These are phyloP conservation scores for Dentipellis fragilis DNA, from an alignment of 768 basidiomycete genomes.

Conservation along the genomic window DNA sequence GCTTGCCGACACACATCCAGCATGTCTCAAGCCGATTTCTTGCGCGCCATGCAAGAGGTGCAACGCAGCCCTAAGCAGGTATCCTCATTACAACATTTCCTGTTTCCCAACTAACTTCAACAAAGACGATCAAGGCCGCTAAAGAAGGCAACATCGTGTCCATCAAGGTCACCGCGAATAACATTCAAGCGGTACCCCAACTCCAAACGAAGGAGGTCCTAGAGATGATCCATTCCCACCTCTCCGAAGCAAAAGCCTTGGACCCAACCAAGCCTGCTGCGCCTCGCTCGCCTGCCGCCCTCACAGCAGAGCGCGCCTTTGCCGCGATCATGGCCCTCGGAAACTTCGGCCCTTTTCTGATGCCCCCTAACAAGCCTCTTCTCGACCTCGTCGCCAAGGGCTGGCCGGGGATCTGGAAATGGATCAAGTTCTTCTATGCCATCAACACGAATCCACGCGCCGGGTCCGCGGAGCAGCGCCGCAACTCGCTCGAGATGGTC, in stretches of 20 bases:
- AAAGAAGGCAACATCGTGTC: background rate
- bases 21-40: background rate
- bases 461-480: constrained; percentile 11
- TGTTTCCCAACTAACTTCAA: background rate
- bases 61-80: background rate
- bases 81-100: too few relatives aligned
- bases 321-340: constrained; percentile 24
- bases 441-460: constrained; percentile 16
- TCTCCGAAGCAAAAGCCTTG: background rate
- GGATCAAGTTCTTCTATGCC: constrained; percentile 25
- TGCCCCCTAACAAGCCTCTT: constrained; percentile 12
- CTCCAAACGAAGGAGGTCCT: background rate
- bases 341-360: constrained; percentile 20
- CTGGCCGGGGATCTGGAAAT: constrained; percentile 29
- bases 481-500: constrained; percentile 21
- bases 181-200: background rate
- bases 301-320: constrained; percentile 21
- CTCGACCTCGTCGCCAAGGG: constrained; percentile 17
- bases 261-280: background rate
- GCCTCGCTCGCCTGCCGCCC: background rate
- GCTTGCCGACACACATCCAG: too few relatives aligned
- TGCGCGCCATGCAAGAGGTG: background rate
- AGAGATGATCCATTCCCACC: constrained; percentile 1
- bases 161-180: background rate
- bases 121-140: background rate